These are phyloP conservation scores for Lanmaoa pseudosensibilis DNA, from an alignment of 768 basidiomycete species.

Conservation along the genomic window DNA sequence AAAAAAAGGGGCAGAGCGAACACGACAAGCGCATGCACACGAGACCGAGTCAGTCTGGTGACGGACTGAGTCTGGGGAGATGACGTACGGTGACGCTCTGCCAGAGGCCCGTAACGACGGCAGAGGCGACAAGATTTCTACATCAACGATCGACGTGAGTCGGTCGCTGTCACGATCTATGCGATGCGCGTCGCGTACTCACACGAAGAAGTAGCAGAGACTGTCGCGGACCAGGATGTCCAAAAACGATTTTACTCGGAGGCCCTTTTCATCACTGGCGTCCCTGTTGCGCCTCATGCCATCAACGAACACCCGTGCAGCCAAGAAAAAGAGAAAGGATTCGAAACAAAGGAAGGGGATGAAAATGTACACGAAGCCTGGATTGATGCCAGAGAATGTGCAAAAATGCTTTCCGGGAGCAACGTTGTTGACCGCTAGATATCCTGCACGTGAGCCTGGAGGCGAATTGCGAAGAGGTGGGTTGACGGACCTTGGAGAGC, in stretches of 20 bases:
- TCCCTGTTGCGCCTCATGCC: conserved; percentile 7
- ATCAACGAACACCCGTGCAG: conserved; percentile 15
- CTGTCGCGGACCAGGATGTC: conserved; percentile 29
- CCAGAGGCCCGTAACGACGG: conserved; percentile 30
- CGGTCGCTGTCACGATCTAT: not conserved
- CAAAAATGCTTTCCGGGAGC: conserved; percentile 17
- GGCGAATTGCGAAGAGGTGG: not conserved
- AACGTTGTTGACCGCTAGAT: conserved; percentile 9
- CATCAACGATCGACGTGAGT: not conserved
- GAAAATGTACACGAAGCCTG: conserved; percentile 27
- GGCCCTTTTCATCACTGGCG: not conserved
- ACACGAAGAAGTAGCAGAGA: conserved; percentile 35
- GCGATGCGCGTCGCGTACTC: not conserved
- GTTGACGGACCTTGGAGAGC: conserved; percentile 20
- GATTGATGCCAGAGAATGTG: conserved; percentile 23
- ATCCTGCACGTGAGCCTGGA: not conserved
- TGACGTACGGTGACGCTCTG: conserved; percentile 22
- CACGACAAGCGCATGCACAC: not conserved
- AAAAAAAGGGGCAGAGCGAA: not conserved
- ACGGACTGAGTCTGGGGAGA: not conserved
- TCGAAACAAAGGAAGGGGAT: conserved; percentile 34
- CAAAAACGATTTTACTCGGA: conserved; percentile 23
- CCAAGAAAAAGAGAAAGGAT: conserved; percentile 24
- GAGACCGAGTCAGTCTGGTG: not conserved
- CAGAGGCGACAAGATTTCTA: conserved; percentile 28